phyloP scores from a whole-genome alignment of 495 filamentous ascomycete genomes.

The Lasiosphaeriaceae sp. region DNA sequence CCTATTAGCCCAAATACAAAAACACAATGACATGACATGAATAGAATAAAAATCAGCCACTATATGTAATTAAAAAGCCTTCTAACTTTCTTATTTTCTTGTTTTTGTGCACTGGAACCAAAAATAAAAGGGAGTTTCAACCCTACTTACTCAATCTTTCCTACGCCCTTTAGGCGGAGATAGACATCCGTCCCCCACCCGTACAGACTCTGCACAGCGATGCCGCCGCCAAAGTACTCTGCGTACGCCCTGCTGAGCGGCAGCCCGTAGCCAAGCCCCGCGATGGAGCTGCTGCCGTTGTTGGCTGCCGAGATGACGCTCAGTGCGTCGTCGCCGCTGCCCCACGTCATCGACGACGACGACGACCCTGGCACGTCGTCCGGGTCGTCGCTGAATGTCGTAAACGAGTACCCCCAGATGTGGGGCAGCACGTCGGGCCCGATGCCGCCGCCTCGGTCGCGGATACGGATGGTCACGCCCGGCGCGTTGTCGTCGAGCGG shows the following conservation, averaged over 20 bases:
- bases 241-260: slow-evolving; percentile 92
- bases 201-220: slow-evolving; percentile 87
- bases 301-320: slow-evolving; percentile 67
- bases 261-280: slow-evolving; percentile 88
- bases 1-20: too few relatives aligned
- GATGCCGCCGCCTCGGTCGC: slow-evolving; percentile 93
- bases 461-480: slow-evolving; percentile 90
- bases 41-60: too few relatives aligned
- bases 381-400: slow-evolving; percentile 76
- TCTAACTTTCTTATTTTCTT: not conserved
- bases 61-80: too few relatives aligned
- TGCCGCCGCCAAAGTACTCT: slow-evolving; percentile 97
- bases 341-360: too few relatives aligned
- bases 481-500: slow-evolving; percentile 63
- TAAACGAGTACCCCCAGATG: slow-evolving; percentile 96
- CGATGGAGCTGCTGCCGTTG: slow-evolving; percentile 70
- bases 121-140: not conserved
- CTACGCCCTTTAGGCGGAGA: slow-evolving; percentile 77
- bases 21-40: too few relatives aligned
- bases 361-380: slow-evolving; percentile 38
- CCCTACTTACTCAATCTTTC: slow-evolving; percentile 48
- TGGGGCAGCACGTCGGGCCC: slow-evolving; percentile 73
- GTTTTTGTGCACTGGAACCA: not conserved
- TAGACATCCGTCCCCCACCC: slow-evolving; percentile 77
- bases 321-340: slow-evolving; percentile 54